Evolutionary conservation across 2,329 filamentous ascomycete species (phyloP), one percentile per base, ranked within the genome.

Genomic region (Drechslerella coelobrocha): DNA sequence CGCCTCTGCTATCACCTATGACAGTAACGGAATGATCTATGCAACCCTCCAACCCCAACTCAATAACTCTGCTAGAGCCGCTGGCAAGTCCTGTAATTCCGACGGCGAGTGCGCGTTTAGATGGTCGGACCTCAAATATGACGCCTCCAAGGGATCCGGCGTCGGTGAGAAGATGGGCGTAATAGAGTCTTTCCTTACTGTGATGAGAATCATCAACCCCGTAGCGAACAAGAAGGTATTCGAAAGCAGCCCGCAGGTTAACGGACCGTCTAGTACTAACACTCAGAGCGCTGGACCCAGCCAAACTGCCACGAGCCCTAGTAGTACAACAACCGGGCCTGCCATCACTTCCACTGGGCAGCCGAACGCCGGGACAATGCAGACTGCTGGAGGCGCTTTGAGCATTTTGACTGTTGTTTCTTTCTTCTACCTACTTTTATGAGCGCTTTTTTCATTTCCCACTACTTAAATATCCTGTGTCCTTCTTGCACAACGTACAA

Each of bases 151-250:
- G 34, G 57, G 57, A 17, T 45, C 52, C 8, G 80, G 88, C 2
- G 86, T 86, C 21, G 57, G 57, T 2, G 84, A 87, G 78, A 83
- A 88, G 76, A 86, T 89, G 84, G 84, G 82, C 61, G 87, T 85
- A 1, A 81, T 89, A 43, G 86, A 88, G 79, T 81, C 82, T 0
- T 81, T 89, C 21, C 41, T 69, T 14, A 23, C 65, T 21, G 39
- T 69, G 1, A 10, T 62, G 5, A 39, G 65, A 41, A 37, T 24
- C 9, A 17, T 4, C 8, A 37, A 61, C 43, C n/a, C 50, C 9
- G 41, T 26, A 2, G 31, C 52, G 21, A 37, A 48, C 8, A 57
- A 26, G 8, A 41, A 19, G 3, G 65, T 24, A 7, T 62, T 62
- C 45, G 8, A 50, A 19, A 14, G 14, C 47, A 59, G 27, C 31